Evolutionary conservation across 2,329 filamentous ascomycete genomes (phyloP).

Genomic region (Alternaria viburni): DNA sequence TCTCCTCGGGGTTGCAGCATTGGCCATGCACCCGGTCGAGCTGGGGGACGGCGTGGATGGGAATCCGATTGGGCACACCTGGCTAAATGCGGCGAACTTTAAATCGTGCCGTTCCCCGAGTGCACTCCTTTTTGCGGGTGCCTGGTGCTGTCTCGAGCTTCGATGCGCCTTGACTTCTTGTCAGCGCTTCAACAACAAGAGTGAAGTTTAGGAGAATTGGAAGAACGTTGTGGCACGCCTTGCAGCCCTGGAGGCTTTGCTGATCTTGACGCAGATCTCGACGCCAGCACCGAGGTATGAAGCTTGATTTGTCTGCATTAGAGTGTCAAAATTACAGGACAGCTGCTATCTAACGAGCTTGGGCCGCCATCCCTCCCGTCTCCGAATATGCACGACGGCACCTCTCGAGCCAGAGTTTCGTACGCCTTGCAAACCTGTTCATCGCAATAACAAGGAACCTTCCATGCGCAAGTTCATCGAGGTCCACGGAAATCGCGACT

Average conservation of each 20-base stretch:
- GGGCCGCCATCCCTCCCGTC: neutral
- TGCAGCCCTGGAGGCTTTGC: neutral
- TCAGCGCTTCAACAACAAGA: neutral
- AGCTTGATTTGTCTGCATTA: neutral
- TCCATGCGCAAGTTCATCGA: neutral
- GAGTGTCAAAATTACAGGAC: neutral
- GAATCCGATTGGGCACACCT: neutral
- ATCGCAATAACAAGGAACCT: neutral
- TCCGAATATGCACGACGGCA: neutral
- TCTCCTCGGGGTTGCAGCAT: neutral
- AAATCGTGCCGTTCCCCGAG: neutral
- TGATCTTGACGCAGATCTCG: neutral
- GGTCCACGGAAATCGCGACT: neutral
- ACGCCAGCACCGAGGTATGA: neutral
- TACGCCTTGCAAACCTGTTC: neutral
- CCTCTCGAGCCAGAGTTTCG: neutral
- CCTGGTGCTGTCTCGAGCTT: neutral
- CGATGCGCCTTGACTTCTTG: neutral
- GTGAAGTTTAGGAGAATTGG: neutral
- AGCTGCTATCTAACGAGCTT: neutral
- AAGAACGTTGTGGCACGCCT: neutral
- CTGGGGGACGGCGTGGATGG: neutral
- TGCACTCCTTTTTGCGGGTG: neutral
- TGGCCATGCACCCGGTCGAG: neutral
- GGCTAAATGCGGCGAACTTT: neutral